phyloP scores from a whole-genome alignment of 805 yeast genomes.

The Teunomyces gatunensis region DNA sequence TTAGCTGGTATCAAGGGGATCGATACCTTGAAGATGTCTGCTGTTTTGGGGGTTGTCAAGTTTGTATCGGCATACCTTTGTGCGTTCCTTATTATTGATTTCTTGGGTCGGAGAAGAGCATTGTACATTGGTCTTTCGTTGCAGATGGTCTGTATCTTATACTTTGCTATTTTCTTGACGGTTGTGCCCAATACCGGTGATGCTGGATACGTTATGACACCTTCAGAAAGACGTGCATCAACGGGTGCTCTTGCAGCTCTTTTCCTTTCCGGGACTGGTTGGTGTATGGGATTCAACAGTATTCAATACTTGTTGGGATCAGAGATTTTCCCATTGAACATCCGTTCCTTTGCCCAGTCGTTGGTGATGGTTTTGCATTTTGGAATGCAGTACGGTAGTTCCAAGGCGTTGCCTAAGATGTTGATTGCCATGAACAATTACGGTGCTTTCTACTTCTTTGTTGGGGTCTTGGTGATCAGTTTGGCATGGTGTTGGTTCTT shows the following conservation, averaged over 20 bases:
- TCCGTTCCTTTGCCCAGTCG: constrained; percentile 23
- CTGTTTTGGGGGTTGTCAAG: constrained; percentile 23
- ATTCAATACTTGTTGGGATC: constrained; percentile 24
- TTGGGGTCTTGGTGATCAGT: constrained; percentile 14
- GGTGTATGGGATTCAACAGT: constrained; percentile 24
- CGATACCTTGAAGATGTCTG: constrained; percentile 23
- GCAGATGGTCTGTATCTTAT: constrained; percentile 16
- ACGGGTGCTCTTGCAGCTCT: constrained; percentile 23
- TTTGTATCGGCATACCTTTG: constrained; percentile 19
- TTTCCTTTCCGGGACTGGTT: constrained; percentile 22
- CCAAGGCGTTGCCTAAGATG: constrained; percentile 25
- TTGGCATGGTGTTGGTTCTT: constrained; percentile 25
- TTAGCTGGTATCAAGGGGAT: constrained; percentile 19
- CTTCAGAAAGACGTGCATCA: constrained; percentile 14
- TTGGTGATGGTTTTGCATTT: constrained; percentile 24
- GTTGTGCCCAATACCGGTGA: constrained; percentile 21
- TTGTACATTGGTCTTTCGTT: constrained; percentile 19
- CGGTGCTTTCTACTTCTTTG: constrained; percentile 24
- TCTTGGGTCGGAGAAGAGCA: constrained; percentile 20
- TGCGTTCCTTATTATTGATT: constrained; percentile 23
- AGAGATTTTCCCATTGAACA: constrained; percentile 22
- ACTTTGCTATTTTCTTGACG: constrained; percentile 20
- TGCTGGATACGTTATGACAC: constrained; percentile 9
- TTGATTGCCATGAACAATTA: constrained; percentile 18
- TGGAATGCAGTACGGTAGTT: constrained; percentile 25